Conservation (phyloP, 306 rosid genomes). For the Canavalia gladiata region DNA sequence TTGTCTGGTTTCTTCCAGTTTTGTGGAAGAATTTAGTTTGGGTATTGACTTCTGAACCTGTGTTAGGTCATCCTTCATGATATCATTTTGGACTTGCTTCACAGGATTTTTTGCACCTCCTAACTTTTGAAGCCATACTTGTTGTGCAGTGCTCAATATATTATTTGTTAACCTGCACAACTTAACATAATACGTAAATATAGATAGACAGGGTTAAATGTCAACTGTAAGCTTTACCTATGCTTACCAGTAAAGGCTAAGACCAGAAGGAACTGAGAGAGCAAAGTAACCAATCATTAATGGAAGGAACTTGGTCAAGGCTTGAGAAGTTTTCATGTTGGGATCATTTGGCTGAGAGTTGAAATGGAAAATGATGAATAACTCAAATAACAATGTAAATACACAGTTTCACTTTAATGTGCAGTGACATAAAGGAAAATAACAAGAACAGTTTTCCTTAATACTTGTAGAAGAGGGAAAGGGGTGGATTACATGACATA, state of each 20-base stretch:
- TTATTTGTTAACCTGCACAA: constrained; percentile 89
- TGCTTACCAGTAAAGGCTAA: constrained; percentile 97
- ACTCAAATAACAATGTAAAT: not conserved
- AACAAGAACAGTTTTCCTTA: constrained; percentile 32
- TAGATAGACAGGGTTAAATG: constrained; percentile 24
- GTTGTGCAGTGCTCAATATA: constrained; percentile 92
- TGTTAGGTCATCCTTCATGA: constrained; percentile 56
- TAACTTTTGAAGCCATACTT: constrained; percentile 95
- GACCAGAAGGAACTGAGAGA: constrained; percentile 98
- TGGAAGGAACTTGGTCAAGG: constrained; percentile 83
- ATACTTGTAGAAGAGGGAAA: constrained; percentile 28
- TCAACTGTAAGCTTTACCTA: constrained; percentile 34
- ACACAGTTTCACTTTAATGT: constrained; percentile 9
- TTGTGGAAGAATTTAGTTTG: constrained; percentile 53
- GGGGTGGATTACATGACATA: constrained; percentile 2
- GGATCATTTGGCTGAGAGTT: constrained; percentile 82
- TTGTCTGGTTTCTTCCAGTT: constrained; percentile 54
- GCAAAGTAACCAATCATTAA: constrained; percentile 96
- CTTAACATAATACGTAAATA: constrained; percentile 44
- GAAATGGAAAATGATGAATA: constrained; percentile 20
- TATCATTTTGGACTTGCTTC: constrained; percentile 56
- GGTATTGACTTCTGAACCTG: constrained; percentile 63
- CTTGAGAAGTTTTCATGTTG: constrained; percentile 90
- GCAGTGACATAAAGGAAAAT: constrained; percentile 34
- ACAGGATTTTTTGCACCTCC: constrained; percentile 84